Evolutionary conservation across 2,329 filamentous ascomycete genomes (phyloP), one percentile per base, ranked within the genome.

Genomic region (Trichothecium roseum): DNA sequence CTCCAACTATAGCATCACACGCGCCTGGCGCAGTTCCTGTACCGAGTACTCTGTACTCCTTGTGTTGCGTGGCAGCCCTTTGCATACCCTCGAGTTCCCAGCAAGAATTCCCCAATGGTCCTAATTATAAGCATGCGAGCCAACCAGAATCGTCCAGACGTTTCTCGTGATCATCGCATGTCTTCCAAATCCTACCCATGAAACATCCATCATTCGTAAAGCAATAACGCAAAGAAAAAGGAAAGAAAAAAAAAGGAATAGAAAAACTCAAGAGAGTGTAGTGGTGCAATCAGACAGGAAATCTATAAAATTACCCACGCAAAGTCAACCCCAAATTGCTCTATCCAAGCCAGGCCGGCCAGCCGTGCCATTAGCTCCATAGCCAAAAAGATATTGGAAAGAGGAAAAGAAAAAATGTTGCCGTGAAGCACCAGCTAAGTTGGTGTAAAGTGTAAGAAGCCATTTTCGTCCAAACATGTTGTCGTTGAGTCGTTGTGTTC

Each of bases 371-470:
- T 24, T 24, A 24, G 20, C 6, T 10, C 20, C 20, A 10, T 24
- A 10, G 6, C 29, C 16, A 22, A 12, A 24, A 12, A 28, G 15
- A 15, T 17, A 31, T n/a, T n/a, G n/a, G 36, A 39, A 18, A 30
- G 27, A 35, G 35, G 35, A 32, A 36, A 31, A 33, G 37, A 35
- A 39, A 15, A 31, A 38, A 37, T 34, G 34, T 29, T 36, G 51
- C 51, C 51, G 51, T 33, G 50, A 47, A 48, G 51, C 51, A 42
- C 37, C 47, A 42, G 41, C 39, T 37, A 40, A 39, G 39, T 40
- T 42, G 44, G 37, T 44, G 33, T 37, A 38, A 46, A 45, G 45
- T 50, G 38, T 48, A 51, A 43, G 35, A 28, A 27, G 24, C 20
- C 30, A 32, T 17, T 30, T 28, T 27, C 30, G 28, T 32, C 16